These are phyloP conservation scores for Pyrenophora graminea DNA, from an alignment of 2,329 filamentous ascomycete species.

Conservation along the genomic window DNA sequence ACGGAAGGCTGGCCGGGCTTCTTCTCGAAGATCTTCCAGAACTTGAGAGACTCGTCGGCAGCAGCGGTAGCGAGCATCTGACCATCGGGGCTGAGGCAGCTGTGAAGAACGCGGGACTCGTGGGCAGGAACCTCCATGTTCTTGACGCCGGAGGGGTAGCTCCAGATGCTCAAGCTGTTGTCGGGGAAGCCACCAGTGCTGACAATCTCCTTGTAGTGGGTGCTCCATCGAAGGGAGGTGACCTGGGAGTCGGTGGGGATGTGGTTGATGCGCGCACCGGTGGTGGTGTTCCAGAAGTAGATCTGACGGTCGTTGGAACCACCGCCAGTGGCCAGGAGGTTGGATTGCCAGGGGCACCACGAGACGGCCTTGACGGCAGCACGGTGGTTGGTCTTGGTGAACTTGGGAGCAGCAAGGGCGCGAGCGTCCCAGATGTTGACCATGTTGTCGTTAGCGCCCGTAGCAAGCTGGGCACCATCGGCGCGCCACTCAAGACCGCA, in stretches of 20 bases:
- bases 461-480: conserved; percentile 94
- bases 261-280: conserved; percentile 95
- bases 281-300: conserved; percentile 99
- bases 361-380: conserved; percentile 97
- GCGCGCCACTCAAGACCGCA: conserved; percentile 97
- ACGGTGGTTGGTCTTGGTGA: conserved; percentile 99
- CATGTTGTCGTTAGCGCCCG: conserved; percentile 97
- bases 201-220: conserved; percentile 96
- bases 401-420: conserved; percentile 90
- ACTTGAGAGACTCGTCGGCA: conserved; percentile 96
- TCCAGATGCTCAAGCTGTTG: conserved; percentile 99
- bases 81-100: conserved; percentile 93
- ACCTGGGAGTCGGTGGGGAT: conserved; percentile 98
- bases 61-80: conserved; percentile 97
- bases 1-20: conserved; percentile 76
- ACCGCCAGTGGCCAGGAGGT: conserved; percentile 85
- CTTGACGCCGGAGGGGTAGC: conserved; percentile 94
- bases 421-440: conserved; percentile 99
- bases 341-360: conserved; percentile 98
- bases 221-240: conserved; percentile 94
- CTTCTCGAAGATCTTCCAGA: conserved; percentile 99
- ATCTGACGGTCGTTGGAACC: conserved; percentile 97
- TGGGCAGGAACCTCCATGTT: conserved; percentile 98
- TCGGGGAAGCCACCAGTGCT: conserved; percentile 98
- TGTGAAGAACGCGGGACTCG: conserved; percentile 95